A percentile compares a stretch with the other conserved stretches of the same genome.
phyloP scores from a whole-genome alignment of 371 early-diverging fungal species.

The Mucor irregularis region DNA sequence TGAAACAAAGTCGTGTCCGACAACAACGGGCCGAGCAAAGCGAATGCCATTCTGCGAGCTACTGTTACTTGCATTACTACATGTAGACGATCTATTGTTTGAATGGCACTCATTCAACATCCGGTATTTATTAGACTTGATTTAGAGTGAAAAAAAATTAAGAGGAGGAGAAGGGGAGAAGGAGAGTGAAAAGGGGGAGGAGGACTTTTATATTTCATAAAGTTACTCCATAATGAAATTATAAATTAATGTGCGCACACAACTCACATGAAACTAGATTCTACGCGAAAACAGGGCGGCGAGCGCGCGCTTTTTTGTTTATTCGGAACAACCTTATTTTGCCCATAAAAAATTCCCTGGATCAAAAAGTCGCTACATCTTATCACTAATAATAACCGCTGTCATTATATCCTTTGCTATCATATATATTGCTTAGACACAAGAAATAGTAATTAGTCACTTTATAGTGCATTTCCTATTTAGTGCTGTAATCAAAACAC shows the following conservation, averaged over 20 bases:
- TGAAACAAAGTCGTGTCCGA: conserved; percentile 10
- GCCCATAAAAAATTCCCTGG: too few relatives aligned
- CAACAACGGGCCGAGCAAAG: not conserved
- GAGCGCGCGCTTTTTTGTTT: too few relatives aligned
- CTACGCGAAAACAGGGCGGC: not conserved
- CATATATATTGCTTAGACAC: not conserved
- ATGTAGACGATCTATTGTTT: not conserved
- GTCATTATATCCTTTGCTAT: not conserved
- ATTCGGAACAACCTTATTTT: too few relatives aligned
- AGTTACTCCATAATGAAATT: too few relatives aligned
- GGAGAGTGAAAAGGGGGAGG: not conserved
- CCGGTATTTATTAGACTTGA: not conserved
- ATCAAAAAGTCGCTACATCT: too few relatives aligned
- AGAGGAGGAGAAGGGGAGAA: not conserved
- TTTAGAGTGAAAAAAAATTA: not conserved
- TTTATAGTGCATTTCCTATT: conserved; percentile 8
- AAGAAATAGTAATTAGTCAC: not conserved
- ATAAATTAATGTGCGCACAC: too few relatives aligned
- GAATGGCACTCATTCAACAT: conserved; percentile 12
- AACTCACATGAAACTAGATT: too few relatives aligned
- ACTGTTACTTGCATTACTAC: not conserved
- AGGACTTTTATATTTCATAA: too few relatives aligned
- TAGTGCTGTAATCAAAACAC: conserved; percentile 9
- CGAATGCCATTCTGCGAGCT: not conserved
- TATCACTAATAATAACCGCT: too few relatives aligned